Percentiles rank a stretch among this genome's conserved stretches.
phyloP scores from a whole-genome alignment of 176 grass and related monocot genomes.

The Miscanthus lutarioriparius region DNA sequence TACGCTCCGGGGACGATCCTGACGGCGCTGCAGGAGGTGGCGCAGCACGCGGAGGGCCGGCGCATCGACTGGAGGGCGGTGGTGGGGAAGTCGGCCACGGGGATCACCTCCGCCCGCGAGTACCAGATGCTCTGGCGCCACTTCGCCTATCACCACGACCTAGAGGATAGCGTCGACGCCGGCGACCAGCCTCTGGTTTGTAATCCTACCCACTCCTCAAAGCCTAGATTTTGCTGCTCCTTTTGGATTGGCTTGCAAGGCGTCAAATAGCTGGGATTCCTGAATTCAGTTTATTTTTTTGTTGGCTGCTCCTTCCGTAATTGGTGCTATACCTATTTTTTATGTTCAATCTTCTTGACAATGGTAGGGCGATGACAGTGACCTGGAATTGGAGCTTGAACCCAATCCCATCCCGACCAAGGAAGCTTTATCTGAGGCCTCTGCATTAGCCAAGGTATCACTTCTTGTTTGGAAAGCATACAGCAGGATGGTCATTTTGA shows the following conservation, averaged over 20 bases:
- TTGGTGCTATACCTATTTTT: background rate
- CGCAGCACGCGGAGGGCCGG: constrained; percentile 38
- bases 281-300: background rate
- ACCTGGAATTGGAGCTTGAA: constrained; percentile 85
- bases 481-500: background rate
- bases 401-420: constrained; percentile 46
- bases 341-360: background rate
- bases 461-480: background rate
- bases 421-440: constrained; percentile 56
- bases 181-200: constrained; percentile 62
- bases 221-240: background rate
- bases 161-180: constrained; percentile 48
- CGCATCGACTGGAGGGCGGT: constrained; percentile 70
- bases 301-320: constrained; percentile 7
- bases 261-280: background rate
- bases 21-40: constrained; percentile 73
- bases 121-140: constrained; percentile 98
- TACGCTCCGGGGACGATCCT: constrained; percentile 75
- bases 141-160: constrained; percentile 62
- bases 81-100: constrained; percentile 58
- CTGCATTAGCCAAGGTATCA: constrained; percentile 71
- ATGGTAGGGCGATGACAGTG: constrained; percentile 87
- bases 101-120: constrained; percentile 79
- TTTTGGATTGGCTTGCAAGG: background rate
- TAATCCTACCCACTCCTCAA: background rate